Conservation (phyloP, 164 flowering plant species). For the Buxus sempervirens region DNA sequence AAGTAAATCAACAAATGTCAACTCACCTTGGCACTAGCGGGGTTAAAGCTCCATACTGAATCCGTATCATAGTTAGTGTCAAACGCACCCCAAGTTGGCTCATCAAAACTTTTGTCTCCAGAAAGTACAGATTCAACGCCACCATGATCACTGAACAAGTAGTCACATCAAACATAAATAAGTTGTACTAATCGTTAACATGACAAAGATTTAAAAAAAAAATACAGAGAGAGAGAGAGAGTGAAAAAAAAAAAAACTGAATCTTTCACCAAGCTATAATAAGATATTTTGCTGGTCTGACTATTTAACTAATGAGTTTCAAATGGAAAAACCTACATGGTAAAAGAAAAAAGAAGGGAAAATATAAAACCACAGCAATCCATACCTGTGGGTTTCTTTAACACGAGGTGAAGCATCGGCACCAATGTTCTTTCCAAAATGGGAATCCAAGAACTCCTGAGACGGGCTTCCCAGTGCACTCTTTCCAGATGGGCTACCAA, state of each 20-base stretch:
- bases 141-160: conserved; percentile 59
- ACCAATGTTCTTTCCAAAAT: conserved; percentile 27
- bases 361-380: neutral
- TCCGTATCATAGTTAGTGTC: conserved; percentile 80
- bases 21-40: conserved; percentile 53
- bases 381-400: conserved; percentile 56
- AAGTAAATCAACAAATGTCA: neutral
- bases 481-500: conserved; percentile 48
- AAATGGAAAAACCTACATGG: neutral
- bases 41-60: conserved; percentile 85
- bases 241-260: neutral
- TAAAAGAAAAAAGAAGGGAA: neutral
- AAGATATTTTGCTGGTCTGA: neutral
- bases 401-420: conserved; percentile 51
- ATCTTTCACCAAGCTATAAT: neutral
- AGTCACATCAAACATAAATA: neutral
- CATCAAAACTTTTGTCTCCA: conserved; percentile 66
- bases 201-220: neutral
- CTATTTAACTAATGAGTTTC: neutral
- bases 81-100: conserved; percentile 78
- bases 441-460: conserved; percentile 40
- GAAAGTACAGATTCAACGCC: conserved; percentile 54
- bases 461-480: conserved; percentile 46
- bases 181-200: neutral
- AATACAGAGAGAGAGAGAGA: too few relatives aligned